These are phyloP conservation scores for Raffaelea deltoideospora DNA, from an alignment of 2,329 filamentous ascomycete genomes.

Conservation along the genomic window DNA sequence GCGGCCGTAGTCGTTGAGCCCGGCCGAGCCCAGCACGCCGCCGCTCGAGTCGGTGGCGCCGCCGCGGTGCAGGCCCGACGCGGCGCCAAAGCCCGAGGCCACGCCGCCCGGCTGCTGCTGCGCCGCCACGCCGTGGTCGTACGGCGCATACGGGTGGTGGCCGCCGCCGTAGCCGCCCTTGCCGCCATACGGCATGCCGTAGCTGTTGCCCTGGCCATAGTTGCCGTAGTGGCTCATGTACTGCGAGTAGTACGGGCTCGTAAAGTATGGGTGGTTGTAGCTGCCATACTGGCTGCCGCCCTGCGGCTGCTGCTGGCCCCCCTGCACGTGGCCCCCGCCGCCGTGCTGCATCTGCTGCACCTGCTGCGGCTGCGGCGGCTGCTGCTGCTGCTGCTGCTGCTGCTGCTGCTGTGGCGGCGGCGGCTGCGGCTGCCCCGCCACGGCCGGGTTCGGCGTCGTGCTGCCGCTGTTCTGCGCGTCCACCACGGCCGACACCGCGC, in stretches of 20 bases:
- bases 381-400: slow-evolving; percentile 25
- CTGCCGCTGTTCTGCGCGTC: slow-evolving; percentile 78
- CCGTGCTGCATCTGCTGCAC: slow-evolving; percentile 24
- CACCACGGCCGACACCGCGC: slow-evolving; percentile 20
- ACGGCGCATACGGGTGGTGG: slow-evolving; percentile 28
- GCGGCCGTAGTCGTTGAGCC: slow-evolving; percentile 39
- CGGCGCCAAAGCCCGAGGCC: slow-evolving; percentile 34
- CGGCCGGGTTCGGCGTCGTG: slow-evolving; percentile 72
- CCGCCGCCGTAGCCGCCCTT: slow-evolving; percentile 43
- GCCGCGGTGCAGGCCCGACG: slow-evolving; percentile 33
- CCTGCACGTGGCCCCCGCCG: no score
- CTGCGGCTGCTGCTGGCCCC: slow-evolving; percentile 14
- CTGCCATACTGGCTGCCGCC: slow-evolving; percentile 29
- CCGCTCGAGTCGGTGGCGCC: slow-evolving; percentile 29
- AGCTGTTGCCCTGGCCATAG: slow-evolving; percentile 31
- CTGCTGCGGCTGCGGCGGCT: slow-evolving; percentile 11
- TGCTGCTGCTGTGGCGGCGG: slow-evolving; percentile 17
- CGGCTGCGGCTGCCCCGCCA: slow-evolving; percentile 30
- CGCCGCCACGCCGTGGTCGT: slow-evolving; percentile 24
- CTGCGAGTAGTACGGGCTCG: slow-evolving; percentile 46
- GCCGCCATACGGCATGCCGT: slow-evolving; percentile 39
- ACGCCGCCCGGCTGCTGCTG: no score
- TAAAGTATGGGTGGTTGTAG: slow-evolving; percentile 40
- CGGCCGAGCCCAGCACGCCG: slow-evolving; percentile 27
- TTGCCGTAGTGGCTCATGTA: slow-evolving; percentile 34